Evolutionary conservation across 2,329 filamentous ascomycete species (phyloP).

Genomic region (Exophiala sp.): DNA sequence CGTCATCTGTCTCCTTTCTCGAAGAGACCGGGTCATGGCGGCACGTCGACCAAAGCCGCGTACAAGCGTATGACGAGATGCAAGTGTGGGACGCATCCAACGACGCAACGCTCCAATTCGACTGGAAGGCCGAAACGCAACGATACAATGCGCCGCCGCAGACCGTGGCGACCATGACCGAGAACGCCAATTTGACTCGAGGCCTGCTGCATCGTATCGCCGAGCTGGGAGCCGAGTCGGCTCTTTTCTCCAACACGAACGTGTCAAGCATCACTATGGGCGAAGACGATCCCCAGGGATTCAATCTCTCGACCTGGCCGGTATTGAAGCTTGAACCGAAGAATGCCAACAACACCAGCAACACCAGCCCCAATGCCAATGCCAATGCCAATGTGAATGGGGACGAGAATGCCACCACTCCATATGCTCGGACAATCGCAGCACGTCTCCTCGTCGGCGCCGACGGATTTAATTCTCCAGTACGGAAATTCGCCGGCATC

Average conservation of each 20-base stretch:
- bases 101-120: slow-evolving; percentile 81
- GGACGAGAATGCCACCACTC: slow-evolving; percentile 28
- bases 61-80: slow-evolving; percentile 92
- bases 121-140: slow-evolving; percentile 53
- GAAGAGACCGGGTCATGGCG: slow-evolving; percentile 78
- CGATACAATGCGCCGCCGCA: slow-evolving; percentile 36
- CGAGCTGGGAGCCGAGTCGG: slow-evolving; percentile 52
- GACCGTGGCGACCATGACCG: slow-evolving; percentile 91
- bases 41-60: slow-evolving; percentile 63
- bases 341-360: no score
- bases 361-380: slow-evolving; percentile 22
- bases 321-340: slow-evolving; percentile 65
- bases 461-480: slow-evolving; percentile 90
- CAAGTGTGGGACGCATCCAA: slow-evolving; percentile 96
- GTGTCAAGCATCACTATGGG: slow-evolving; percentile 78
- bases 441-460: slow-evolving; percentile 85
- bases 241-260: slow-evolving; percentile 67
- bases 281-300: slow-evolving; percentile 55
- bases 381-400: slow-evolving; percentile 32
- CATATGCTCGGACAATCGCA: no score
- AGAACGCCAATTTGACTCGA: slow-evolving; percentile 83
- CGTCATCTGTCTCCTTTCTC: slow-evolving; percentile 76
- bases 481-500: slow-evolving; percentile 83
- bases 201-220: slow-evolving; percentile 67
- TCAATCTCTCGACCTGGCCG: slow-evolving; percentile 83